A percentile compares a stretch with the other conserved stretches of the same genome.
These are phyloP conservation scores for Helminthosporium solani DNA, from an alignment of 2,329 filamentous ascomycete genomes.

Conservation along the genomic window DNA sequence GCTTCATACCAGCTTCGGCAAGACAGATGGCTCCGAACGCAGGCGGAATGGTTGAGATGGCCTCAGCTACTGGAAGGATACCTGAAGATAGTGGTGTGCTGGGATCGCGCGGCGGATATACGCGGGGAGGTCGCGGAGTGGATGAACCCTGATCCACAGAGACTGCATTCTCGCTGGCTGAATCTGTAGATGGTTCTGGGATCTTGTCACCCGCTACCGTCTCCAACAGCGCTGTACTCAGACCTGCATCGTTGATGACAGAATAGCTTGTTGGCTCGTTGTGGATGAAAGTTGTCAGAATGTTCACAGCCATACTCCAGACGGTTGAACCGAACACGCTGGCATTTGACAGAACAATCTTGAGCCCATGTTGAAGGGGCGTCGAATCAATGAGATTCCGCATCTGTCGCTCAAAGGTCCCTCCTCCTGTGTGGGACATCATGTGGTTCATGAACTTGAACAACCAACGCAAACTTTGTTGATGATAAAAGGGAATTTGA, in stretches of 20 bases:
- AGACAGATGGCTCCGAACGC: conserved; percentile 93
- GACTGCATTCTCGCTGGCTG: conserved; percentile 1
- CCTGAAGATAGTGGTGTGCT: conserved; percentile 58
- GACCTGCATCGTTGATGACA: conserved; percentile 88
- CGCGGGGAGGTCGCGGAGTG: conserved; percentile 12
- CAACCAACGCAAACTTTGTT: conserved; percentile 89
- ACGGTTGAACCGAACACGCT: conserved; percentile 84
- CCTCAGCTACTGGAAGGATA: conserved; percentile 84
- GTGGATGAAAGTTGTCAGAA: conserved; percentile 94
- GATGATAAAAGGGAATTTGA: conserved; percentile 86
- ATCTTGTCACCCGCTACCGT: conserved; percentile 61
- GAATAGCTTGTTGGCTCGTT: conserved; percentile 98
- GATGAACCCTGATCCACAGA: conserved; percentile 15
- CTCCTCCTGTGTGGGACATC: conserved; percentile 75
- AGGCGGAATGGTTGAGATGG: conserved; percentile 80
- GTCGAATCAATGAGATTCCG: conserved; percentile 94
- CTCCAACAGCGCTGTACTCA: conserved; percentile 83
- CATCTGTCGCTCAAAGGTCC: conserved; percentile 84
- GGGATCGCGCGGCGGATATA: conserved; percentile 26
- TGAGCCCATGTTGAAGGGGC: conserved; percentile 74
- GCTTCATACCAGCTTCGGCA: conserved; percentile 80
- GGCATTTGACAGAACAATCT: conserved; percentile 78
- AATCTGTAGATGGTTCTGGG: conserved; percentile 17
- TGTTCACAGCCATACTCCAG: conserved; percentile 91
- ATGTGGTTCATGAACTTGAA: conserved; percentile 97